phyloP scores from a whole-genome alignment of 371 early-diverging fungal species.

The Apophysomyces elegans region DNA sequence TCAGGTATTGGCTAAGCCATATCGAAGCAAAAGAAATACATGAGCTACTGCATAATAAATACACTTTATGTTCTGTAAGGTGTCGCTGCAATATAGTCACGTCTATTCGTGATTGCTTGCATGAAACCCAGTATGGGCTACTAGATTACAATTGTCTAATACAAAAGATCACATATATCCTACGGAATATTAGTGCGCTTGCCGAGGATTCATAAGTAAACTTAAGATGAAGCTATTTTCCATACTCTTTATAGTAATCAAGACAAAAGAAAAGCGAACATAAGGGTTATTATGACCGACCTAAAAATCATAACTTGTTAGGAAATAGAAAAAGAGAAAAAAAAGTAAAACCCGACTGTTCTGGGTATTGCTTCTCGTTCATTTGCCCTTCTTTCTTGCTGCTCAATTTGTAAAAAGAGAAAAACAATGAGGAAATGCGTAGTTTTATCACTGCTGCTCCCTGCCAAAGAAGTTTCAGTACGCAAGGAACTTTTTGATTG shows the following conservation, averaged over 20 bases:
- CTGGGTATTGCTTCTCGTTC: too few species aligned
- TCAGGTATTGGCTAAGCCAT: neutral
- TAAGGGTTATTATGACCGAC: too few species aligned
- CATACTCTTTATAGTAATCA: neutral
- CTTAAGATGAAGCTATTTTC: too few species aligned
- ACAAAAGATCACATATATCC: neutral
- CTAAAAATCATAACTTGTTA: too few species aligned
- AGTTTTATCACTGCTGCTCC: too few species aligned
- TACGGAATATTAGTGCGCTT: neutral
- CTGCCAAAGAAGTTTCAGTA: neutral
- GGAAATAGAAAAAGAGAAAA: too few species aligned
- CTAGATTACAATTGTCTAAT: neutral
- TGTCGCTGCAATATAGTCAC: slow-evolving; percentile 14
- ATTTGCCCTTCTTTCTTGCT: too few species aligned
- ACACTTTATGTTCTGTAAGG: slow-evolving; percentile 60
- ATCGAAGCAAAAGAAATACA: neutral
- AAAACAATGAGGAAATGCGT: too few species aligned
- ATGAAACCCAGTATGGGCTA: neutral
- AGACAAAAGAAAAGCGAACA: neutral
- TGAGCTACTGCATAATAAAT: slow-evolving; percentile 38
- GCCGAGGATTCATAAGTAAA: neutral
- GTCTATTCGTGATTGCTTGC: neutral
- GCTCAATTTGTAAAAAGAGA: too few species aligned
- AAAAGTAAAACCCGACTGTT: too few species aligned
- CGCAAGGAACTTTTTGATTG: neutral